Percentiles rank a stretch among this genome's conserved stretches.
phyloP scores from a whole-genome alignment of 148 eudicot species.

The Fagopyrum tataricum region DNA sequence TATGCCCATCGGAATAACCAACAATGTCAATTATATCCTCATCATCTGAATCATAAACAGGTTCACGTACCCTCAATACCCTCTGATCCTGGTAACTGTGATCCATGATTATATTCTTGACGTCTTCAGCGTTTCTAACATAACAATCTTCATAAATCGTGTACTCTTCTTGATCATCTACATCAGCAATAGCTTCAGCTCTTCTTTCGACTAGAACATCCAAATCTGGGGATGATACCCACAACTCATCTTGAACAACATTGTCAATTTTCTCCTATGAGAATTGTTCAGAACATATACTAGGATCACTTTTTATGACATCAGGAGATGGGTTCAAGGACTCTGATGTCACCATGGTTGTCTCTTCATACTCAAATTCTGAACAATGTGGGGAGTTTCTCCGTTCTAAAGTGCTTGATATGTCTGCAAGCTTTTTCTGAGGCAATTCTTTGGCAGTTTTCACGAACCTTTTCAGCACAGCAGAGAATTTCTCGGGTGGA shows the following conservation, averaged over 20 bases:
- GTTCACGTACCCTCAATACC: constrained; percentile 22
- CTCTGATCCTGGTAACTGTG: constrained; percentile 26
- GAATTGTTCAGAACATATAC: constrained; percentile 31
- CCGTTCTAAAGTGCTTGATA: constrained; percentile 13
- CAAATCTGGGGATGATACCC: constrained; percentile 62
- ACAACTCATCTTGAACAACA: constrained; percentile 38
- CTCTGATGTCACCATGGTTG: constrained; percentile 18
- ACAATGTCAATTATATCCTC: constrained; percentile 14
- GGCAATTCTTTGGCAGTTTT: constrained; percentile 12
- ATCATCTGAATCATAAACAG: constrained; percentile 21
- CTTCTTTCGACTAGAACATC: constrained; percentile 55
- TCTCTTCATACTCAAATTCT: constrained; percentile 29
- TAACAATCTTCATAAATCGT: constrained; percentile 13
- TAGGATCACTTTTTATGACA: constrained; percentile 25
- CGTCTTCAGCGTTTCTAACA: constrained; percentile 31
- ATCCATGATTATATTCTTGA: constrained; percentile 22
- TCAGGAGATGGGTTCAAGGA: constrained; percentile 22
- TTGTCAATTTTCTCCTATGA: constrained; percentile 40
- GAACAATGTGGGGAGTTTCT: constrained; percentile 20
- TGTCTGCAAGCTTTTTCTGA: constrained; percentile 17
- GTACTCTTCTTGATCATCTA: constrained; percentile 35
- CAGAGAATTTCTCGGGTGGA: constrained; percentile 15
- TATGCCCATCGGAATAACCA: constrained; percentile 18
- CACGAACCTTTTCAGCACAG: constrained; percentile 19
- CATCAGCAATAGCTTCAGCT: constrained; percentile 27